Evolutionary conservation across 805 yeast species (phyloP).

Genomic region (Lachancea dasiensis): DNA sequence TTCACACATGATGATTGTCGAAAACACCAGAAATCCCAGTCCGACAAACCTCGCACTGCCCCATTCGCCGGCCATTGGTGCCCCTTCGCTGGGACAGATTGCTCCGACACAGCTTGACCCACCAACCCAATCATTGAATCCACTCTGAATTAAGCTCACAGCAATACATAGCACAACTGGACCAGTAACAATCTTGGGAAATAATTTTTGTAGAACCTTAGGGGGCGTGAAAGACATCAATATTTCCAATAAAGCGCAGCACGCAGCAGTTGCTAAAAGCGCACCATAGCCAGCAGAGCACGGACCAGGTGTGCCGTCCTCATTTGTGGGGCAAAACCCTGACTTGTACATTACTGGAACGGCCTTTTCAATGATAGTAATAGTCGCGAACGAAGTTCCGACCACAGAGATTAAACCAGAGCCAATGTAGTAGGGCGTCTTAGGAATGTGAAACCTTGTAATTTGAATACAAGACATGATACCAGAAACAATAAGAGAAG

Average conservation of each 20-base stretch:
- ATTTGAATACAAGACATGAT: slow-evolving; percentile 69
- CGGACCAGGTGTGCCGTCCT: slow-evolving; percentile 60
- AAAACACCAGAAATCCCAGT: slow-evolving; percentile 75
- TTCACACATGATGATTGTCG: slow-evolving; percentile 69
- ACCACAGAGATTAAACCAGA: slow-evolving; percentile 87
- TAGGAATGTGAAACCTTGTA: slow-evolving; percentile 69
- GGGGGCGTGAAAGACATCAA: slow-evolving; percentile 74
- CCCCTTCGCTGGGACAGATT: slow-evolving; percentile 44
- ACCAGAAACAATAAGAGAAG: slow-evolving; percentile 65
- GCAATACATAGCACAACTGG: slow-evolving; percentile 89
- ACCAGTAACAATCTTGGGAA: slow-evolving; percentile 90
- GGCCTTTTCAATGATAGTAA: slow-evolving; percentile 69
- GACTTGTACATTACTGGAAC: slow-evolving; percentile 72
- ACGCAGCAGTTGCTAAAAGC: slow-evolving; percentile 73
- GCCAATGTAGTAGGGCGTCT: slow-evolving; percentile 73
- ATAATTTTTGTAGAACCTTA: slow-evolving; percentile 55
- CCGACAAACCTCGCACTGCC: slow-evolving; percentile 87
- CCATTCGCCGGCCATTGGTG: slow-evolving; percentile 60
- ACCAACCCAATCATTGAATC: slow-evolving; percentile 82
- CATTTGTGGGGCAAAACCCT: slow-evolving; percentile 60
- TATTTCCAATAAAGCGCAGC: slow-evolving; percentile 72
- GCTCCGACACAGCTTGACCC: slow-evolving; percentile 60
- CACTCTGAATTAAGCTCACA: slow-evolving; percentile 57
- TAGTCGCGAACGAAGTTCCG: slow-evolving; percentile 87
- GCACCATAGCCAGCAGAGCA: slow-evolving; percentile 92